Percentiles rank a stretch among this genome's conserved stretches.
Conservation (phyloP, 176 grass and related monocot species). For the Oryza meridionalis region DNA sequence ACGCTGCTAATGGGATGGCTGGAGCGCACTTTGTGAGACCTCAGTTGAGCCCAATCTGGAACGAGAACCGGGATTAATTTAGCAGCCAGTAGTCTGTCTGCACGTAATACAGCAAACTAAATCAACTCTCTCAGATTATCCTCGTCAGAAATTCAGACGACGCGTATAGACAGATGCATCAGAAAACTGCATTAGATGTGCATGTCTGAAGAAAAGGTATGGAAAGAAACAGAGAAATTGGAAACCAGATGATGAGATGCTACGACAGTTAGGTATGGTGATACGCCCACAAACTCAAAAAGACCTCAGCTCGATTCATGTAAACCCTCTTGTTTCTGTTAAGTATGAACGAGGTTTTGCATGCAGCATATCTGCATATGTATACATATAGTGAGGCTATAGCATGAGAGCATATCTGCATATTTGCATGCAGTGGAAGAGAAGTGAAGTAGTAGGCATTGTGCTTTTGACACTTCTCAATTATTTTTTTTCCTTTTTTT, state of each 20-base stretch:
- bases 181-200: background rate
- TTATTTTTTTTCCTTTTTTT: too few species aligned
- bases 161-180: background rate
- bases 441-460: too few species aligned
- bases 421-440: too few species aligned
- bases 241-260: background rate
- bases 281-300: background rate
- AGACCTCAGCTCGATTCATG: background rate
- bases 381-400: background rate
- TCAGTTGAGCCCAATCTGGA: slow-evolving; percentile 52
- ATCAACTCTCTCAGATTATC: background rate
- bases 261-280: slow-evolving; percentile 49
- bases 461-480: too few species aligned
- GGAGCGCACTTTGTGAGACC: slow-evolving; percentile 50
- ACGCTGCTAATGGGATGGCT: slow-evolving; percentile 21
- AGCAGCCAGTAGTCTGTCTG: background rate
- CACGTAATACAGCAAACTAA: background rate
- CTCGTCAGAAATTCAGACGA: background rate
- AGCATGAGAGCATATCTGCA: background rate
- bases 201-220: background rate
- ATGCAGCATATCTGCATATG: too few species aligned
- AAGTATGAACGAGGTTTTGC: slow-evolving; percentile 35
- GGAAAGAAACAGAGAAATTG: background rate
- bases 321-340: background rate
- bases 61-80: background rate